Evolutionary conservation across 1,139 yeast species (phyloP).

Genomic region (Fermentozyma sake): DNA sequence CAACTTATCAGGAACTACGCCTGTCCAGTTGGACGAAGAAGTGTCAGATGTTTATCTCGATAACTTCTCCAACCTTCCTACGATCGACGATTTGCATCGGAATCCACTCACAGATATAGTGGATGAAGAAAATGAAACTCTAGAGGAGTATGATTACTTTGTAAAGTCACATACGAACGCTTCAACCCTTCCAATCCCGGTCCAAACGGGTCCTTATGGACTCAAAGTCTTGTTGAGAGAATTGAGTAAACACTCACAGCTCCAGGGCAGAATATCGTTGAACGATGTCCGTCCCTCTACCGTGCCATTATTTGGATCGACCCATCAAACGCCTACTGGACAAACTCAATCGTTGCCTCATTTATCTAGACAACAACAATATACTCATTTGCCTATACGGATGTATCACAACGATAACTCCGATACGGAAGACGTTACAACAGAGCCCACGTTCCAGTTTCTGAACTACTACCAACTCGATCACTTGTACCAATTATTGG

Average conservation of each 20-base stretch:
- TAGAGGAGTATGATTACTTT: constrained; percentile 10
- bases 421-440: too few relatives aligned
- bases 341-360: too few relatives aligned
- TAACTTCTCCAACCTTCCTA: constrained; percentile 24
- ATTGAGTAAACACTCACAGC: constrained; percentile 24
- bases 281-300: too few relatives aligned
- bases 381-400: too few relatives aligned
- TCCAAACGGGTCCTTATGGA: constrained; percentile 28
- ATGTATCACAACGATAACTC: too few relatives aligned
- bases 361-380: too few relatives aligned
- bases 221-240: constrained; percentile 30
- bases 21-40: constrained; percentile 9
- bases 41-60: constrained; percentile 23
- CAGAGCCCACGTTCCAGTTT: too few relatives aligned
- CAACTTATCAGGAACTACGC: constrained; percentile 2
- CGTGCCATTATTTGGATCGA: too few relatives aligned
- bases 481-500: too few relatives aligned
- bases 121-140: constrained; percentile 17
- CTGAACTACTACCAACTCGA: too few relatives aligned
- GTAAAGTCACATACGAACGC: constrained; percentile 8
- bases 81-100: constrained; percentile 26
- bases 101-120: constrained; percentile 7
- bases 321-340: too few relatives aligned
- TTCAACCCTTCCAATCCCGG: background rate
- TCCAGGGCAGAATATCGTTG: too few relatives aligned